Conservation (phyloP, 2,329 filamentous ascomycete genomes). For the Talaromyces sp. region DNA sequence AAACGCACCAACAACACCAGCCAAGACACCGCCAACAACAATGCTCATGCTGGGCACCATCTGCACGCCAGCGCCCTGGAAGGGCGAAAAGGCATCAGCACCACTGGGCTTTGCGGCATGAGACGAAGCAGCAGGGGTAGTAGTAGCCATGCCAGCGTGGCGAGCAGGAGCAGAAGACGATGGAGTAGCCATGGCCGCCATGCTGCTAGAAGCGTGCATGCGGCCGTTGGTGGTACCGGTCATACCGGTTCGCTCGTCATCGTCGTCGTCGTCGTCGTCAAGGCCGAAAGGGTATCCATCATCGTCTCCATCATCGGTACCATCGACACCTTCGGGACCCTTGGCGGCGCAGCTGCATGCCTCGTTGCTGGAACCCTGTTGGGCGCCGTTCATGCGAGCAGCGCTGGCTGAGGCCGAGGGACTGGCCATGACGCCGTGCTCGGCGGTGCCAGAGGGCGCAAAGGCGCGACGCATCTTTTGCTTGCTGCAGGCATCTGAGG, state of each 20-base stretch:
- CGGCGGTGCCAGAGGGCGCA: constrained; percentile 6
- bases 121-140: not conserved
- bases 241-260: not conserved
- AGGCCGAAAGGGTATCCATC: no score
- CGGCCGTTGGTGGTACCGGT: constrained; percentile 3
- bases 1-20: constrained; percentile 8
- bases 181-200: constrained; percentile 3
- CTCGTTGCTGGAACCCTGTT: not conserved
- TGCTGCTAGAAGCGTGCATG: constrained; percentile 1
- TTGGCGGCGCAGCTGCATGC: constrained; percentile 6
- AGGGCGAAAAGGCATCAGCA: constrained; percentile 5
- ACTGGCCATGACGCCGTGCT: not conserved
- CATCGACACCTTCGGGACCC: not conserved
- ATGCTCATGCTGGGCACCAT: constrained; percentile 6
- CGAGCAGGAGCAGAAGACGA: constrained; percentile 6
- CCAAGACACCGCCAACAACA: constrained; percentile 7
- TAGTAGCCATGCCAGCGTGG: not conserved
- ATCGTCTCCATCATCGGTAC: no score
- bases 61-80: constrained; percentile 9
- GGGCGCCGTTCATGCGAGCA: constrained; percentile 5
- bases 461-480: constrained; percentile 8
- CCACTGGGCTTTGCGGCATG: not conserved
- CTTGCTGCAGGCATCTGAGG: constrained; percentile 6
- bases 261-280: not conserved
- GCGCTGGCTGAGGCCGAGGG: constrained; percentile 4